Conservation (phyloP, 2,329 filamentous ascomycete genomes). For the Stenocarpella maydis region DNA sequence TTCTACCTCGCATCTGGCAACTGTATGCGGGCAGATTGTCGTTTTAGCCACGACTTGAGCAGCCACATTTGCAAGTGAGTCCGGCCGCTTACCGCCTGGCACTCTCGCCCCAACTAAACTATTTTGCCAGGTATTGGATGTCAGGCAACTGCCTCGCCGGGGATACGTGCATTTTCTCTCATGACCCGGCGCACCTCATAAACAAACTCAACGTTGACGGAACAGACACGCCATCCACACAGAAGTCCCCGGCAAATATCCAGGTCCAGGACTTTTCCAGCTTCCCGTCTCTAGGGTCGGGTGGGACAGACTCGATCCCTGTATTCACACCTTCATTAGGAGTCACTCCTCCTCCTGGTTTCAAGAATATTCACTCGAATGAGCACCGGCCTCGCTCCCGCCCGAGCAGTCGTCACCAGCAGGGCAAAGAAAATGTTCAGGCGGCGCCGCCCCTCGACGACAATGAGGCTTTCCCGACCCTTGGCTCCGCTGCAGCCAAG, state of each 20-base stretch:
- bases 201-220: slow-evolving; percentile 81
- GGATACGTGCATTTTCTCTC: slow-evolving; percentile 94
- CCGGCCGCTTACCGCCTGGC: background rate
- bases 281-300: slow-evolving; percentile 78
- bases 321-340: slow-evolving; percentile 61
- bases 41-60: slow-evolving; percentile 95
- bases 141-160: slow-evolving; percentile 95
- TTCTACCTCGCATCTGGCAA: slow-evolving; percentile 97
- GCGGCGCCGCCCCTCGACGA: slow-evolving; percentile 85
- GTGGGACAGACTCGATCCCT: slow-evolving; percentile 65
- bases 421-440: slow-evolving; percentile 65
- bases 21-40: slow-evolving; percentile 93
- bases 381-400: slow-evolving; percentile 80
- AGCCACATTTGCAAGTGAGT: slow-evolving; percentile 98
- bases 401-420: slow-evolving; percentile 83
- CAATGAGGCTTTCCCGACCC: slow-evolving; percentile 91
- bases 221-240: slow-evolving; percentile 68
- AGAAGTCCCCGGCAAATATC: slow-evolving; percentile 71
- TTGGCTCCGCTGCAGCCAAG: slow-evolving; percentile 79
- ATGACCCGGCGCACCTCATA: slow-evolving; percentile 88
- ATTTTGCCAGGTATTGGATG: slow-evolving; percentile 80
- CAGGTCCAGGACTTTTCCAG: slow-evolving; percentile 85
- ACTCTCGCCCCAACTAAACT: slow-evolving; percentile 32
- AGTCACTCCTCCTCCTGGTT: slow-evolving; percentile 73
- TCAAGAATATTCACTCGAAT: slow-evolving; percentile 69